phyloP scores from a whole-genome alignment of 139 green algal genomes.

The Coelastrella sp. region DNA sequence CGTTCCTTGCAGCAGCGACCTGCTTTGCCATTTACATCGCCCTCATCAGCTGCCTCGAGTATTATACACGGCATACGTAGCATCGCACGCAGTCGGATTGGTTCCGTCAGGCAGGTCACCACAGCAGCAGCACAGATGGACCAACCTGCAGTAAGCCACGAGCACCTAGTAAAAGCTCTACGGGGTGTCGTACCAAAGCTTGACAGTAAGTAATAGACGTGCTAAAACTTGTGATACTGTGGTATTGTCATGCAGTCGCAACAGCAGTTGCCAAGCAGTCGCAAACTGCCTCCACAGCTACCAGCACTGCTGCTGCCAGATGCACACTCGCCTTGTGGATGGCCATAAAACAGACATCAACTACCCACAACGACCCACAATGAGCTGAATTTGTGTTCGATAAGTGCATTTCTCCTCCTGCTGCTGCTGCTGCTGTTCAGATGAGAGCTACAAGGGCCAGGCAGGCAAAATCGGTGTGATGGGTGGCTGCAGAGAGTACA shows the following conservation, averaged over 20 bases:
- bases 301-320: too few relatives aligned
- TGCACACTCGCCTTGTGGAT: neutral
- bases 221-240: neutral
- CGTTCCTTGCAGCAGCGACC: neutral
- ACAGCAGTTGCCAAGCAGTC: too few relatives aligned
- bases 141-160: neutral
- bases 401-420: neutral
- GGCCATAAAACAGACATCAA: neutral
- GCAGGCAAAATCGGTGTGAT: constrained; percentile 94
- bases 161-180: neutral
- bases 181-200: neutral
- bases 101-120: too few relatives aligned
- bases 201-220: neutral
- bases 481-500: constrained; percentile 95
- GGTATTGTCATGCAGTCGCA: too few relatives aligned
- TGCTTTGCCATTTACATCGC: neutral
- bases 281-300: too few relatives aligned
- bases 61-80: neutral
- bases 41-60: neutral
- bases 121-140: neutral
- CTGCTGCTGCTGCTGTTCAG: neutral
- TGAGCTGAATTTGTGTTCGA: neutral
- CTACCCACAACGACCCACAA: neutral
- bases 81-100: neutral
- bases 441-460: constrained; percentile 81